Percentiles rank a stretch among this genome's conserved stretches.
These are phyloP conservation scores for Gnaphalium uliginosum DNA, from an alignment of 129 eudicot genomes.

Conservation along the genomic window DNA sequence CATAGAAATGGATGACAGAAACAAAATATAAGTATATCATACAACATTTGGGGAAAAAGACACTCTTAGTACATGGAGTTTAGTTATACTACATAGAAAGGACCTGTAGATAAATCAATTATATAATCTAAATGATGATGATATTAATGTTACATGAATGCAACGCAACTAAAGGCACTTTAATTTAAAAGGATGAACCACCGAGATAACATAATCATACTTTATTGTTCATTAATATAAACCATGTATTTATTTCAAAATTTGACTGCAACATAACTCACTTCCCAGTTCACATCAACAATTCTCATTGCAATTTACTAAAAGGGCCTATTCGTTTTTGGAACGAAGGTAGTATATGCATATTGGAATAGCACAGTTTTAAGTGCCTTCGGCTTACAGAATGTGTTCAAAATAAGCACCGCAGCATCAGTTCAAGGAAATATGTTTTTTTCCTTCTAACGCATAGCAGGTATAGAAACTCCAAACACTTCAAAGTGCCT, in stretches of 20 bases:
- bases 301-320: background rate
- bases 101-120: background rate
- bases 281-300: no score
- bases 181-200: background rate
- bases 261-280: background rate
- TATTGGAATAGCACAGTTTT: background rate
- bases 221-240: background rate
- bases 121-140: conserved; percentile 4
- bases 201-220: background rate
- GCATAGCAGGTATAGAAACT: no score
- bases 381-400: no score
- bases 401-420: no score
- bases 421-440: no score
- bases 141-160: background rate
- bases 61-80: background rate
- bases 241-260: background rate
- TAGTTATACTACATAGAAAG: background rate
- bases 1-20: background rate
- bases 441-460: no score
- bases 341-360: background rate
- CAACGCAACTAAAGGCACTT: conserved; percentile 2
- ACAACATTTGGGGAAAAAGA: background rate
- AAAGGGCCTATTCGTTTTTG: no score
- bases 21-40: background rate
- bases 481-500: background rate